phyloP scores from a whole-genome alignment of 176 grass and related monocot genomes.

The Aegilops tauschii region DNA sequence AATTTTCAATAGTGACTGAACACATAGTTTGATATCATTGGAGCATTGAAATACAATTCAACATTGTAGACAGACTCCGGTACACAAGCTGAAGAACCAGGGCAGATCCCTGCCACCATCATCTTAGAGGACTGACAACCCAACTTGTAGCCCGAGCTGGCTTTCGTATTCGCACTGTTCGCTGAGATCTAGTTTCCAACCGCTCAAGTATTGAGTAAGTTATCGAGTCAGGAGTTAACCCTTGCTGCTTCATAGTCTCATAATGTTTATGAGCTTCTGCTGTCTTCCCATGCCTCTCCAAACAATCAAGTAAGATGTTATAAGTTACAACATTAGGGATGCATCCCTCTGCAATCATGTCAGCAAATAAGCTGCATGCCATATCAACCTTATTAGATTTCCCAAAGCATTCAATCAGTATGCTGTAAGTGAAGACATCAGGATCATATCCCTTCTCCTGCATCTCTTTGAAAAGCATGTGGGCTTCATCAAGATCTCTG shows the following conservation, averaged over 20 bases:
- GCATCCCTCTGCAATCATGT: slow-evolving; percentile 73
- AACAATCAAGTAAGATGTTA: slow-evolving; percentile 96
- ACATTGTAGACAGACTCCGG: slow-evolving; percentile 3
- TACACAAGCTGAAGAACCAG: slow-evolving; percentile 8
- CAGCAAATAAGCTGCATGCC: slow-evolving; percentile 85
- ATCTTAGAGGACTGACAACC: slow-evolving; percentile 79
- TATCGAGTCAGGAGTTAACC: slow-evolving; percentile 80
- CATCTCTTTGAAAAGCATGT: slow-evolving; percentile 96
- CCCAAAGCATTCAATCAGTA: slow-evolving; percentile 94
- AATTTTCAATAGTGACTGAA: neutral
- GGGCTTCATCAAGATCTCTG: slow-evolving; percentile 79
- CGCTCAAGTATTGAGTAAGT: slow-evolving; percentile 85
- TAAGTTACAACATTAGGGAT: slow-evolving; percentile 91
- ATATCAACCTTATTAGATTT: slow-evolving; percentile 91
- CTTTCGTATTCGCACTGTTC: slow-evolving; percentile 59
- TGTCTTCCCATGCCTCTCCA: slow-evolving; percentile 67
- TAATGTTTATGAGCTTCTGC: slow-evolving; percentile 62
- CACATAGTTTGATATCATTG: slow-evolving; percentile 1
- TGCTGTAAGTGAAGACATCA: slow-evolving; percentile 96
- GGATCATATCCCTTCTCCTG: slow-evolving; percentile 90
- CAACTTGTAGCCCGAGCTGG: slow-evolving; percentile 49
- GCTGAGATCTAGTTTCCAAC: slow-evolving; percentile 64
- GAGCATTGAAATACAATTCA: neutral
- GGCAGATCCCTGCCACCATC: slow-evolving; percentile 1
- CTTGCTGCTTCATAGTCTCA: slow-evolving; percentile 70